phyloP scores from a whole-genome alignment of 192 early-diverging fungal genomes.

The Phycomyces blakesleeanus region DNA sequence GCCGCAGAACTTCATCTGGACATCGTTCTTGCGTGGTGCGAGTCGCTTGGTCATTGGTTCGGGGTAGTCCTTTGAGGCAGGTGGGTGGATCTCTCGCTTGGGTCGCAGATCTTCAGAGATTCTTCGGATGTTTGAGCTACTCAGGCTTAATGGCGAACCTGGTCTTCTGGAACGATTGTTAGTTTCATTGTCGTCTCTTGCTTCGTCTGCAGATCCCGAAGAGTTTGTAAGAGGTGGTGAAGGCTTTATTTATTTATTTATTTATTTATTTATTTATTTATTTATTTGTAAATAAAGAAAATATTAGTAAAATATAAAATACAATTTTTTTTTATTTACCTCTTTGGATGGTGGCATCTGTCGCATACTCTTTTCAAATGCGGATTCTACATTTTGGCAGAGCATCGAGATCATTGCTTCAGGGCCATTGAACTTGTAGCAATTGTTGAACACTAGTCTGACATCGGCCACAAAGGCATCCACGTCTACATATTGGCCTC shows the following conservation, averaged over 20 bases:
- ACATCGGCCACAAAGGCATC: constrained; percentile 67
- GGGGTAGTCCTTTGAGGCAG: constrained; percentile 47
- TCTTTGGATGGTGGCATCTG: constrained; percentile 64
- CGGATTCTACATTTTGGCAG: constrained; percentile 63
- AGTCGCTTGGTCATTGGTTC: constrained; percentile 33
- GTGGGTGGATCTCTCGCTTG: constrained; percentile 66
- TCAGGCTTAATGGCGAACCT: no score
- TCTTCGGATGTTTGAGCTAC: constrained; percentile 1
- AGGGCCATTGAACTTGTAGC: constrained; percentile 76
- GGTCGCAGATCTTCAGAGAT: constrained; percentile 54
- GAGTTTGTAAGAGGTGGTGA: no score
- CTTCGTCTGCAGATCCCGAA: no score
- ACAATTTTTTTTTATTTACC: constrained; percentile 9
- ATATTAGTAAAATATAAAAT: no score
- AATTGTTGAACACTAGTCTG: constrained; percentile 74
- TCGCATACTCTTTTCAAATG: constrained; percentile 64
- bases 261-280: no score
- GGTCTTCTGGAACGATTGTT: no score
- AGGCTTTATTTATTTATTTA: no score
- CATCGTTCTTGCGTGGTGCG: constrained; percentile 44
- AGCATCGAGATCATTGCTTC: constrained; percentile 66
- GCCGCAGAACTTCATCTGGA: constrained; percentile 63
- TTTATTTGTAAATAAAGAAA: no score
- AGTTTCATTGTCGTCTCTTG: no score
- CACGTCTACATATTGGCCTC: constrained; percentile 56